Conservation (phyloP, 257 asterid genomes). For the Linderniella brevidens region DNA sequence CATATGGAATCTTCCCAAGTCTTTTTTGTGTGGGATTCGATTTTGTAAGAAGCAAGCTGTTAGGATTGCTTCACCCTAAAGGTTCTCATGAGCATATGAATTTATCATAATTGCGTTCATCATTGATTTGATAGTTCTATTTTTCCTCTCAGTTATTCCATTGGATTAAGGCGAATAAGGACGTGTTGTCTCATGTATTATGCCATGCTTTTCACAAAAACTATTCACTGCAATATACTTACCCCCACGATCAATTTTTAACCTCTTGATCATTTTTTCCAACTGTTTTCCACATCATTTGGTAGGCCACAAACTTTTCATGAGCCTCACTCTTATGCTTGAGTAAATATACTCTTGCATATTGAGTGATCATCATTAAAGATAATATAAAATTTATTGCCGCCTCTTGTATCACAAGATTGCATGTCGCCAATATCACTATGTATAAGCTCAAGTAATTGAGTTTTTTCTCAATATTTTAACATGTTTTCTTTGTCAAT, state of each 20-base stretch:
- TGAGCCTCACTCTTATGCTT: conserved; percentile 1
- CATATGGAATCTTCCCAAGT: not conserved
- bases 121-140: conserved; percentile 2
- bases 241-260: not conserved
- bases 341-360: not conserved
- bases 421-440: not conserved
- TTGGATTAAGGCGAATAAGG: conserved; percentile 5
- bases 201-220: not conserved
- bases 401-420: not conserved
- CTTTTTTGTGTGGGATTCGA: not conserved
- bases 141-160: not conserved
- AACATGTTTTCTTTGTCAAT: not conserved
- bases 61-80: conserved; percentile 2
- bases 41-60: not conserved
- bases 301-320: not conserved
- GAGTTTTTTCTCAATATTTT: not conserved
- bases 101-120: not conserved
- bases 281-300: conserved; percentile 4
- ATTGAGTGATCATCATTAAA: not conserved
- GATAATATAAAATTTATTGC: not conserved
- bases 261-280: not conserved
- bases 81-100: not conserved
- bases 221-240: not conserved
- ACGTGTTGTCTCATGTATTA: not conserved
- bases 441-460: not conserved